Base-by-base conservation (phyloP, 2,329 filamentous ascomycete species). In the Pestalotiopsis sp. region DNA sequence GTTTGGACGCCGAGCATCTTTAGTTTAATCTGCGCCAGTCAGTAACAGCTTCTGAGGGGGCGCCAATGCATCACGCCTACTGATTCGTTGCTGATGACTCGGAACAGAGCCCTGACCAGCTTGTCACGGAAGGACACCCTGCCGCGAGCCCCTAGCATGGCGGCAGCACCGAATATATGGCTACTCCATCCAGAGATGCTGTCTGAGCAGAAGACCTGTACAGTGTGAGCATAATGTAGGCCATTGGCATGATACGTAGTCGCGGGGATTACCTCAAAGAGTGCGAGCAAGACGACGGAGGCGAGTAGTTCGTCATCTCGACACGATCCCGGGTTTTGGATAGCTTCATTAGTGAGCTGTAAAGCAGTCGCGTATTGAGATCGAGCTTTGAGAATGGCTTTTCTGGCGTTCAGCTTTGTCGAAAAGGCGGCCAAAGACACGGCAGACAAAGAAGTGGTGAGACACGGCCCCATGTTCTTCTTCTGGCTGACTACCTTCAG, bases 71-170 rank as follows among this genome's bases (percentile, higher is more conserved):
- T 14, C 27, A 57, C 64, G 36, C 31, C 31, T 67, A 67, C 65
- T 20, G 65, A 59, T 60, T 67, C 57, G 27, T 67, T 67, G 39
- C 57, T 60, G 38, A 67, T 38, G 11, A 67, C 65, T 9, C 65
- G 52, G 25, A 67, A 67, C 11, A 67, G 31, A 7, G 65, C 65
- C 41, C 41, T 45, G 31, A 56, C 52, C 25, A 67, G 39, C 41
- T 67, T 67, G 57, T 61, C 57, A 20, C 56, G 65, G 27, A 61
- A 41, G 14, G 52, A 52, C 12, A 59, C 57, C n/a, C 41, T 67
- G 27, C 57, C 57, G 14, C 65, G 65, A 23, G 65, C 65, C n/a
- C 65, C 65, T 11, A 67, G 31, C 65, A 67, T 67, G 17, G 65
- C 65, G 3, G 65, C 65, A 9, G 65, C 65, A 31, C 65, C 65